A percentile compares a stretch with the other conserved stretches of the same genome.
These are phyloP conservation scores for Colletotrichum sp. DNA, from an alignment of 2,329 filamentous ascomycete genomes.

Conservation along the genomic window DNA sequence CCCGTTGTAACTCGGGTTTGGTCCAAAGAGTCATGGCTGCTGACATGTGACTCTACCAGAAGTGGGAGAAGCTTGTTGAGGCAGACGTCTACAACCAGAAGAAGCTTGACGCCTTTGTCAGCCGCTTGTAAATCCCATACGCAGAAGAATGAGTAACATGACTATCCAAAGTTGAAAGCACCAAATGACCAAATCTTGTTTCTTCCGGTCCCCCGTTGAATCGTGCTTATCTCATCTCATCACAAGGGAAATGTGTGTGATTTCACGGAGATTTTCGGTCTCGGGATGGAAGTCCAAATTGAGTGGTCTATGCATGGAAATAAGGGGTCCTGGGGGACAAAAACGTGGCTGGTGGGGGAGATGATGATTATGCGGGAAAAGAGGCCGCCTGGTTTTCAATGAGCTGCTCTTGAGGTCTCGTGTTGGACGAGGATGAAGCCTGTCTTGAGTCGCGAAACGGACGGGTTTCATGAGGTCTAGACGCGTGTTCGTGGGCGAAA, in stretches of 20 bases:
- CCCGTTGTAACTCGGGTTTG: not conserved
- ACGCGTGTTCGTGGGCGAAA: not conserved
- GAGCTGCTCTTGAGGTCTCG: not conserved
- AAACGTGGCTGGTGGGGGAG: not conserved
- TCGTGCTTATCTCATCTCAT: not conserved
- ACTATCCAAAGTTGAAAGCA: not conserved
- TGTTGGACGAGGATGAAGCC: not conserved
- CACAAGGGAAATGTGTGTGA: not conserved
- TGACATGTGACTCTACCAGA: not conserved
- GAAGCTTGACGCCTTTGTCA: slow-evolving; percentile 14
- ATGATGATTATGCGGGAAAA: not conserved
- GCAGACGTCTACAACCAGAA: slow-evolving; percentile 17
- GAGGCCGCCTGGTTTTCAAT: not conserved
- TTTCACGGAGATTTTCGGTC: not conserved
- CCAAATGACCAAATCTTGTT: not conserved
- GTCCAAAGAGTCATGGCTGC: not conserved
- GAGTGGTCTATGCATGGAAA: not conserved
- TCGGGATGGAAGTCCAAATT: not conserved
- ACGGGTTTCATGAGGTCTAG: not conserved
- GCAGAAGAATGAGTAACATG: not conserved
- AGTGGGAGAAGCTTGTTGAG: slow-evolving; percentile 19
- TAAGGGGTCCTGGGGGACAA: not conserved
- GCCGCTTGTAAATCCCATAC: not conserved
- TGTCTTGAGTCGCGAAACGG: not conserved
- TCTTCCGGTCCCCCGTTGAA: not conserved